Evolutionary conservation across 2,329 filamentous ascomycete genomes (phyloP), one percentile per base, ranked within the genome.

Genomic region (Ophiocordyceps robertsii): DNA sequence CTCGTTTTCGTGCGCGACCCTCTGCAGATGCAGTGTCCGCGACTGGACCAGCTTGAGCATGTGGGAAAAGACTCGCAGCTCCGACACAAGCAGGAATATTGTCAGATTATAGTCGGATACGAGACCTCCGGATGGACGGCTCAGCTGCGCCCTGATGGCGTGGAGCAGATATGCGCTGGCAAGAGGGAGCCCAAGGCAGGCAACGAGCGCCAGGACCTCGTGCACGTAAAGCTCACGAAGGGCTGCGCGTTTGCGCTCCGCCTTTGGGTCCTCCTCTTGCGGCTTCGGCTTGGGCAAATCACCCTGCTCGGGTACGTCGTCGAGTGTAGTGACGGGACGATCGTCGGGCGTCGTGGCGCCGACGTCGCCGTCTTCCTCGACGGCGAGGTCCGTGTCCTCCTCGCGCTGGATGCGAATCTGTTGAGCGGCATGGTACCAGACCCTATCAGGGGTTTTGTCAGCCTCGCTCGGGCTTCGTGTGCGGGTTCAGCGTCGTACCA

Each of bases 71-170:
- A 90, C 90, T 3, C 85, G 80, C 27, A 95, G 68, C 62, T 96
- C 90, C 4, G 90, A 84, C 1, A 84, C 85, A 16, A 95, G 72
- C 3, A 95, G 68, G 60, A 95, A 96, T 41, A 96, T 85, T 12
- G 82, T 88, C 43, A 96, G 70, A 59, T 95, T 95, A 64, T 90
- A 93, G 60, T 95, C 85, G 5, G 87, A 94, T 7, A 96, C 82
- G 11, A 96, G 68, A 2, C 85, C 85, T 58, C 93, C 88, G 0
- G 87, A 88, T 0, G 84, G 85, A 2, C 84, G 73, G 21, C 84
- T 89, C 16, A 96, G 75, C 53, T 90, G 86, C 9, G 73, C 74
- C 40, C 90, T 78, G 45, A 95, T 84, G 17, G 77, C 68, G 56
- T 95, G 89, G 11, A 96, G 69, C 33, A 95, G 67, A 62, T 83